Evolutionary conservation across 2,329 filamentous ascomycete species (phyloP).

Genomic region (Ophioceras dolichostomum): DNA sequence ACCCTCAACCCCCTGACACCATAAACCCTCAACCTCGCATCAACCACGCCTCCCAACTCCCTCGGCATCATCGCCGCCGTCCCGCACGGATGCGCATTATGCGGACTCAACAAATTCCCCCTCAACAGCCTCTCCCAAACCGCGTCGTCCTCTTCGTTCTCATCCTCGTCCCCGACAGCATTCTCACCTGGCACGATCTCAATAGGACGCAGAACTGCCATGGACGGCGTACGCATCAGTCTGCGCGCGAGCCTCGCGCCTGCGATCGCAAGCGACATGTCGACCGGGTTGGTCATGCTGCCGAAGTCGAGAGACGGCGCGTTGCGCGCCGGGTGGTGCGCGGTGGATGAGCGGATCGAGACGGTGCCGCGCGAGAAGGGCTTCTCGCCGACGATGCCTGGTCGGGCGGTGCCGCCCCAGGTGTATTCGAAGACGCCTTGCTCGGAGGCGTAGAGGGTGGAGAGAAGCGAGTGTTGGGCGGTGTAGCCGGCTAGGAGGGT

Average conservation of each 20-base stretch:
- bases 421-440: not conserved
- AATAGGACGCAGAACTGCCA: not conserved
- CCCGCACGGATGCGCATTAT: not conserved
- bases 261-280: not conserved
- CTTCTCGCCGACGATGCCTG: not conserved
- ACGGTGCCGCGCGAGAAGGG: not conserved
- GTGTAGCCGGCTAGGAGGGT: not conserved
- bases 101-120: not conserved
- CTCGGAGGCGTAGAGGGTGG: not conserved
- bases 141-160: too few species aligned
- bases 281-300: not conserved
- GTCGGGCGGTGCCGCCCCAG: not conserved
- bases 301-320: conserved; percentile 1
- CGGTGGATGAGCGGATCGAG: not conserved
- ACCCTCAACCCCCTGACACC: not conserved
- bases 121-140: not conserved
- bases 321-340: not conserved
- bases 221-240: not conserved
- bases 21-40: not conserved
- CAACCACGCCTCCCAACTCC: not conserved
- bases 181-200: not conserved
- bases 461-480: not conserved
- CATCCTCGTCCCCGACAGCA: not conserved
- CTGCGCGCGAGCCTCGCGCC: not conserved
- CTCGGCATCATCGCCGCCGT: not conserved